These are phyloP conservation scores for Plantago rigida DNA, from an alignment of 305 asterid species.

Conservation along the genomic window DNA sequence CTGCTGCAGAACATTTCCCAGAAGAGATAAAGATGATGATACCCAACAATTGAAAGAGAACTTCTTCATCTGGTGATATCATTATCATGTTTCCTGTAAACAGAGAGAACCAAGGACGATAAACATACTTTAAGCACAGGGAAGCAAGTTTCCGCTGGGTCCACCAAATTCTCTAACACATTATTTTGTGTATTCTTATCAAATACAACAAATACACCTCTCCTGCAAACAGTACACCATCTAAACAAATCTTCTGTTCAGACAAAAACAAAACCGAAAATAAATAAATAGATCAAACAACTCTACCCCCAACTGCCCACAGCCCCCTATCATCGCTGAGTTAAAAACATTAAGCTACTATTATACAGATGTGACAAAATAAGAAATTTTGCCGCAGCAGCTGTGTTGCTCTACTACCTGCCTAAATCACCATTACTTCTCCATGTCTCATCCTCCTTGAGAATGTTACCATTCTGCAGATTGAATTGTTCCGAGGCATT, in stretches of 20 bases:
- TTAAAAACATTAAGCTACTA: slow-evolving; percentile 10
- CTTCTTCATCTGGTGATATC: too few relatives aligned
- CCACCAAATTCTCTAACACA: slow-evolving; percentile 7
- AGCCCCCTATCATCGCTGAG: slow-evolving; percentile 2
- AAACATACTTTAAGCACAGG: not conserved
- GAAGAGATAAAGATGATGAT: too few relatives aligned
- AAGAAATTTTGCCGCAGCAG: slow-evolving; percentile 26
- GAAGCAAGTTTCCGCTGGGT: not conserved
- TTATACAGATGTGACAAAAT: slow-evolving; percentile 11
- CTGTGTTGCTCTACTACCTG: slow-evolving; percentile 28
- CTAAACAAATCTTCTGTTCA: not conserved
- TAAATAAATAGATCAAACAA: not conserved
- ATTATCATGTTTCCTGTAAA: too few relatives aligned
- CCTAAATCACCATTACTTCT: slow-evolving; percentile 61
- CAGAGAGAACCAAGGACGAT: not conserved
- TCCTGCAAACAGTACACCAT: slow-evolving; percentile 7
- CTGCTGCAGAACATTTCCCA: too few relatives aligned
- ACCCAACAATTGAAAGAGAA: too few relatives aligned
- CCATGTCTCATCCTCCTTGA: slow-evolving; percentile 64
- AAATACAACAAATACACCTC: slow-evolving; percentile 11
- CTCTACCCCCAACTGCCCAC: not conserved
- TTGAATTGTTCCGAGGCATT: slow-evolving; percentile 46
- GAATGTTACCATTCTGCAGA: slow-evolving; percentile 28
- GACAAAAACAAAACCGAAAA: not conserved
- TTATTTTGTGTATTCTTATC: not conserved